Evolutionary conservation across 768 basidiomycete species (phyloP).

Genomic region (Xerocomellus amylosporus): DNA sequence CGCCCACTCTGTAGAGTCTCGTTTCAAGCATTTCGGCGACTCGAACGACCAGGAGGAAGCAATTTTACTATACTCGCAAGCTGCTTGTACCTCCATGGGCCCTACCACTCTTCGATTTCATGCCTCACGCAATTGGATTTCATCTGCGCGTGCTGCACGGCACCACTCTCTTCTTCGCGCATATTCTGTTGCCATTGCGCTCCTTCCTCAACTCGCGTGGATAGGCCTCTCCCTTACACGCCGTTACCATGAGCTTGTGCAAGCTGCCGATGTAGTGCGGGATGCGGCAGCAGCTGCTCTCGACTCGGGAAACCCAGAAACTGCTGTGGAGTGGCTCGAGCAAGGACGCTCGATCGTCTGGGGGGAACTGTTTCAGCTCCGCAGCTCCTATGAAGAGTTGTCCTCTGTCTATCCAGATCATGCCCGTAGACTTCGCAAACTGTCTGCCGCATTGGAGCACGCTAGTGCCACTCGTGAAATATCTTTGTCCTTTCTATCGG

Average conservation of each 20-base stretch:
- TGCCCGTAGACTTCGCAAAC: neutral
- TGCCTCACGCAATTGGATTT: slow-evolving; percentile 3
- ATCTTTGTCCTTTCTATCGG: too few relatives aligned
- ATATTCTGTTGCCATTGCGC: slow-evolving; percentile 14
- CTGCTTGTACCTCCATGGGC: neutral
- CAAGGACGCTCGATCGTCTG: slow-evolving; percentile 9
- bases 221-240: neutral
- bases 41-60: neutral
- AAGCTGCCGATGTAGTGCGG: neutral
- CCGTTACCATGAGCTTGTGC: neutral
- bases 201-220: slow-evolving; percentile 15
- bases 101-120: neutral
- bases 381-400: slow-evolving; percentile 3
- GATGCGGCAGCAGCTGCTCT: slow-evolving; percentile 3
- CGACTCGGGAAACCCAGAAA: neutral
- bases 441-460: neutral
- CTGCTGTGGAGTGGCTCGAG: slow-evolving; percentile 11
- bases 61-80: neutral
- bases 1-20: too few relatives aligned
- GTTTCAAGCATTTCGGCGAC: neutral
- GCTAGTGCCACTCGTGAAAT: neutral
- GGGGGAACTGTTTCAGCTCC: neutral
- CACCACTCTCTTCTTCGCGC: slow-evolving; percentile 15
- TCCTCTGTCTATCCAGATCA: neutral
- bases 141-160: neutral